Conservation (phyloP, 495 filamentous ascomycete genomes). For the Aspergillus egyptiacus region DNA sequence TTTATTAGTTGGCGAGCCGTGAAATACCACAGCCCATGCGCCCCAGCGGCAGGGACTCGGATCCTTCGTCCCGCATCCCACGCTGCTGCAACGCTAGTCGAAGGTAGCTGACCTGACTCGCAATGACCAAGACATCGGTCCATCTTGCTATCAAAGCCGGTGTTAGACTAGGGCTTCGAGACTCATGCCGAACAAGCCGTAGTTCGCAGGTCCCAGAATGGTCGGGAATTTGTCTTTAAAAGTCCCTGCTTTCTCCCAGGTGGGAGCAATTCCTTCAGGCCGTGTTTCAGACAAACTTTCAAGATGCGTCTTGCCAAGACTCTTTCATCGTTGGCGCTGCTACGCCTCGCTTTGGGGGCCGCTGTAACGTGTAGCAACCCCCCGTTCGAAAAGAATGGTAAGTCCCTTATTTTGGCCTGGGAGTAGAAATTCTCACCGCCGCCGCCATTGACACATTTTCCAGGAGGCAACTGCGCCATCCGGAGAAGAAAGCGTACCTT, state of each 20-base stretch:
- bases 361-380: constrained; percentile 12
- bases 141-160: constrained; percentile 1
- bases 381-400: constrained; percentile 24
- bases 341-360: neutral
- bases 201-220: neutral
- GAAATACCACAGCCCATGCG: neutral
- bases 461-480: constrained; percentile 12
- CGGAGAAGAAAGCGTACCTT: constrained; percentile 13
- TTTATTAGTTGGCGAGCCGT: neutral
- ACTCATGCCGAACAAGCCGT: constrained; percentile 5
- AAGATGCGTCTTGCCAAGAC: constrained; percentile 9
- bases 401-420: neutral
- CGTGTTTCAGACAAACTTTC: constrained; percentile 7
- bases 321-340: constrained; percentile 1
- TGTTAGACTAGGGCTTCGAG: constrained; percentile 6
- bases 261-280: neutral
- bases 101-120: neutral
- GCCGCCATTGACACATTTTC: neutral
- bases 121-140: neutral
- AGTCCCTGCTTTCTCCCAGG: constrained; percentile 3
- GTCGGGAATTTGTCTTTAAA: neutral
- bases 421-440: no score
- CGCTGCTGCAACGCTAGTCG: neutral
- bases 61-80: neutral
- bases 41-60: neutral